A percentile compares a stretch with the other conserved stretches of the same genome.
These are phyloP conservation scores for Phytophthora podocarpi DNA, from an alignment of 352 stramenopile genomes.

Conservation along the genomic window DNA sequence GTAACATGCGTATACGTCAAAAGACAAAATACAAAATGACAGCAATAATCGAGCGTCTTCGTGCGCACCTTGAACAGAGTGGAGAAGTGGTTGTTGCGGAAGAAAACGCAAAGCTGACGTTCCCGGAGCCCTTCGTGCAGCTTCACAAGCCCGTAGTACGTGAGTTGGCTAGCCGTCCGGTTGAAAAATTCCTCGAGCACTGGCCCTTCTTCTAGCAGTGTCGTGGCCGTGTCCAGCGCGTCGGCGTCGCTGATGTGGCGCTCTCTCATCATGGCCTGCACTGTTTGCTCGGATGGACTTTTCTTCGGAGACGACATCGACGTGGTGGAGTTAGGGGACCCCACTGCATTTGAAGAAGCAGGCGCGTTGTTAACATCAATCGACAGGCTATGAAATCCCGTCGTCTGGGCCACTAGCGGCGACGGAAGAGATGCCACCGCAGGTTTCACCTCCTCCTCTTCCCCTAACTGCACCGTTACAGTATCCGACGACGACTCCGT, in stretches of 20 bases:
- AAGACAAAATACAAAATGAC: too few relatives aligned
- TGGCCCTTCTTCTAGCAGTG: slow-evolving; percentile 75
- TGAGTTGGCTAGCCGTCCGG: slow-evolving; percentile 92
- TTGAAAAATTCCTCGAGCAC: slow-evolving; percentile 92
- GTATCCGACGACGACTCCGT: background rate
- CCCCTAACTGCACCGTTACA: background rate
- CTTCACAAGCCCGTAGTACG: slow-evolving; percentile 93
- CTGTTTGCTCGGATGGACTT: slow-evolving; percentile 72
- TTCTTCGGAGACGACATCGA: slow-evolving; percentile 44
- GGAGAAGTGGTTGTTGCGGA: slow-evolving; percentile 99
- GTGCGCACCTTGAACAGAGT: slow-evolving; percentile 93
- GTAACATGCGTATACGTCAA: too few relatives aligned
- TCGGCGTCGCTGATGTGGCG: slow-evolving; percentile 75
- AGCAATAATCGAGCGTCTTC: background rate
- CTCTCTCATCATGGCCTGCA: slow-evolving; percentile 80
- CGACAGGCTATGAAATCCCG: slow-evolving; percentile 38
- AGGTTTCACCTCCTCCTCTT: slow-evolving; percentile 25
- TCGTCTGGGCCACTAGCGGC: slow-evolving; percentile 14
- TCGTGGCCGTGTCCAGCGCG: slow-evolving; percentile 57
- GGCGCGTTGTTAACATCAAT: slow-evolving; percentile 45
- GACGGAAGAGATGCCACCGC: slow-evolving; percentile 7
- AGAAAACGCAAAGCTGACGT: slow-evolving; percentile 95
- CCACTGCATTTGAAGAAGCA: background rate
- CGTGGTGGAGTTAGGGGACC: slow-evolving; percentile 20
- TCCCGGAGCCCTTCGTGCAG: slow-evolving; percentile 93